Evolutionary conservation across 805 yeast species (phyloP), one percentile per base, ranked within the genome.

Genomic region (Crinitomyces ghanaensis): DNA sequence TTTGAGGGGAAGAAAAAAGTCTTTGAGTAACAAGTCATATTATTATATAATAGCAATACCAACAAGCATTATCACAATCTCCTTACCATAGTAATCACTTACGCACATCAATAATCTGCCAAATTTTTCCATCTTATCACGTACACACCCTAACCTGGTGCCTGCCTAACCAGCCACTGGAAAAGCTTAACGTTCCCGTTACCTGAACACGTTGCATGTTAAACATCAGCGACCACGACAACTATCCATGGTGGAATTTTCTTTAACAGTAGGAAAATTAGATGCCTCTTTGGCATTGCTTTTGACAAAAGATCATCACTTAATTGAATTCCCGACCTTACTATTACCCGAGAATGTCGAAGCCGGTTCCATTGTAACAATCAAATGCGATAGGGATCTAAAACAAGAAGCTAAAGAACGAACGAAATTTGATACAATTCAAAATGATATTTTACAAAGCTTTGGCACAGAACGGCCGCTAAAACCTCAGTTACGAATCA

Each of bases 311-410:
- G 91, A 88, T 54, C 97, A 88, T 56, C 95, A 86, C 53, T 66
- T 88, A 40, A 86, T 91, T 43, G 98, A 91, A 51, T 91, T 88
- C 49, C 98, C 98, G n/a, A 84, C 97, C 3, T 74, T 88, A 37
- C 63, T 91, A 35, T 63, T 91, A 29, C 98, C 98, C 6, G 80
- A 77, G 45, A 86, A 88, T 25, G 91, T 86, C 22, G 69, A 72
- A 43, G 93, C 97, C 1, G 98, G 98, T 2, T 81, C 95, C 8
- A 79, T 91, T 34, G 83, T 91, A 32, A 79, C 78, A 47, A 77
- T 91, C 54, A 71, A 66, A 38, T 86, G 95, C 54, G 85, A 79
- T 33, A 77, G 81, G 41, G 93, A 86, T 50, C 48, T 64, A 3
- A 72, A 66, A 28, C 70, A 75, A 23, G 95, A 88, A 51, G 45